These are phyloP conservation scores for Naganishia vishniacii DNA, from an alignment of 768 basidiomycete genomes.

Conservation along the genomic window DNA sequence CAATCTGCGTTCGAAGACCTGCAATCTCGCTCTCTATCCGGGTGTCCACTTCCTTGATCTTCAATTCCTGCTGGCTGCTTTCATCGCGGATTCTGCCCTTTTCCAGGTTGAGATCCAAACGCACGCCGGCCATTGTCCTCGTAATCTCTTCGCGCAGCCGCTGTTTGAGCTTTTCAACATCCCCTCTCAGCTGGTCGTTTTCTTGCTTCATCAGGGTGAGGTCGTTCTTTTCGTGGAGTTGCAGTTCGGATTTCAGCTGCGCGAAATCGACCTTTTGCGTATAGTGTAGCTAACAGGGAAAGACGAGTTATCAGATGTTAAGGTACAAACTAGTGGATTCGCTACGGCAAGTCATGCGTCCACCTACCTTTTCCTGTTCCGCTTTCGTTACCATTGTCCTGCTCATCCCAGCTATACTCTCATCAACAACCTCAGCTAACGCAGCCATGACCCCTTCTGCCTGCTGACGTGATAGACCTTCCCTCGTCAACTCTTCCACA, in stretches of 20 bases:
- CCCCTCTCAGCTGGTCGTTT: constrained; percentile 82
- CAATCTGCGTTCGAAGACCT: constrained; percentile 60
- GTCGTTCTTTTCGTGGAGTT: constrained; percentile 95
- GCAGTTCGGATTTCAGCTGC: constrained; percentile 89
- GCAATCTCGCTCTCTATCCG: constrained; percentile 95
- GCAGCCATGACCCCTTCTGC: constrained; percentile 96
- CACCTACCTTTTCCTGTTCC: constrained; percentile 82
- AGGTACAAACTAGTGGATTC: background rate
- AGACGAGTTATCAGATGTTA: background rate
- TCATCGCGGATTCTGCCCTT: constrained; percentile 89
- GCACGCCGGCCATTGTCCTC: constrained; percentile 83
- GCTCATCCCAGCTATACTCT: constrained; percentile 92
- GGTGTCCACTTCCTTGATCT: constrained; percentile 97
- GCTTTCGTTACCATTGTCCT: constrained; percentile 92
- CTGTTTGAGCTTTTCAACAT: constrained; percentile 92
- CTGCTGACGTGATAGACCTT: constrained; percentile 82
- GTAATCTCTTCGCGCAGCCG: constrained; percentile 84
- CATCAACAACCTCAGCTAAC: constrained; percentile 94
- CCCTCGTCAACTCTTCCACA: constrained; percentile 78
- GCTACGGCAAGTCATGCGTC: background rate
- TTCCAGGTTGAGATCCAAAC: constrained; percentile 90
- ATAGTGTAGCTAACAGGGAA: constrained; percentile 43
- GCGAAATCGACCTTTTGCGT: constrained; percentile 77
- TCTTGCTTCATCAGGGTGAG: constrained; percentile 90
- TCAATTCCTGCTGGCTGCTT: constrained; percentile 80